Evolutionary conservation across 305 asterid species (phyloP).

Genomic region (Withania somnifera): DNA sequence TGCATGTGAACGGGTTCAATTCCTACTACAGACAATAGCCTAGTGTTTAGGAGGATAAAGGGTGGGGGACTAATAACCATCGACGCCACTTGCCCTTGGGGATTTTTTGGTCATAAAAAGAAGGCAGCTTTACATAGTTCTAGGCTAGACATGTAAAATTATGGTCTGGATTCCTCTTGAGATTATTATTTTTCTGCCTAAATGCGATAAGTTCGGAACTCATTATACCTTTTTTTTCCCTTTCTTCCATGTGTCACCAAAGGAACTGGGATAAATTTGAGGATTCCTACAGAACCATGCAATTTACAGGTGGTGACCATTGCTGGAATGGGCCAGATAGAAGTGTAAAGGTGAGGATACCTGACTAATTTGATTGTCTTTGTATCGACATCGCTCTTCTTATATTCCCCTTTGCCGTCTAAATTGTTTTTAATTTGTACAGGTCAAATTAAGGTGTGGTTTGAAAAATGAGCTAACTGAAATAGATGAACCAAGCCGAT

Average conservation of each 20-base stretch:
- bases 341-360: conserved; percentile 55
- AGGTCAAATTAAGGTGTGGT: conserved; percentile 91
- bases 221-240: neutral
- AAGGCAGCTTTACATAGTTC: neutral
- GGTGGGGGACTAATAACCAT: neutral
- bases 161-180: neutral
- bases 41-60: neutral
- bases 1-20: neutral
- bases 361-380: neutral
- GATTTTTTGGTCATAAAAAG: neutral
- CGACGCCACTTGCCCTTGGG: neutral
- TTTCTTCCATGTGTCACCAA: neutral
- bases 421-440: conserved; percentile 7
- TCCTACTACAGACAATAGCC: neutral
- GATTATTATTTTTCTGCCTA: neutral
- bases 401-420: neutral
- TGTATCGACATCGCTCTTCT: neutral
- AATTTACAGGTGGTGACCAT: conserved; percentile 70
- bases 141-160: neutral
- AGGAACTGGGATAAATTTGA: conserved; percentile 95
- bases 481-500: conserved; percentile 96
- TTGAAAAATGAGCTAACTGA: conserved; percentile 70
- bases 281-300: conserved; percentile 63
- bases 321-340: conserved; percentile 99
- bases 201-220: neutral